phyloP scores from a whole-genome alignment of 352 stramenopile genomes.

The Phytopythium ostracodes region DNA sequence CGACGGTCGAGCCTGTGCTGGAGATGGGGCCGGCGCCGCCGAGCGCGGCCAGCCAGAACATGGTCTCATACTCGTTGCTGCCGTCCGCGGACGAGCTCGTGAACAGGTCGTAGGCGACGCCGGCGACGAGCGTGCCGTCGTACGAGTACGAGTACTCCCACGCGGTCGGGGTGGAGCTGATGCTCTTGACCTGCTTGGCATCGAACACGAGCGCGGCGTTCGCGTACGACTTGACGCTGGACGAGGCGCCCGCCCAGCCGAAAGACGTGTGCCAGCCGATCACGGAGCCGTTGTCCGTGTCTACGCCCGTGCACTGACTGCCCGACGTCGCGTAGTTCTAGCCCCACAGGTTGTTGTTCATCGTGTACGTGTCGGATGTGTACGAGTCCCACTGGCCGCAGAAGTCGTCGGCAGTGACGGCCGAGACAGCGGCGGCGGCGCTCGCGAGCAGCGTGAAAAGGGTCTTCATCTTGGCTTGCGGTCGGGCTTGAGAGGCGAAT shows the following conservation, averaged over 20 bases:
- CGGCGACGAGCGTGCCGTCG: conserved; percentile 16
- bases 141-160: conserved; percentile 30
- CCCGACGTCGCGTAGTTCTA: conserved; percentile 19
- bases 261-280: conserved; percentile 18
- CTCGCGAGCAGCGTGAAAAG: neutral
- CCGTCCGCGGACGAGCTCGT: conserved; percentile 21
- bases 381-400: conserved; percentile 32
- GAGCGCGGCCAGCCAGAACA: conserved; percentile 33
- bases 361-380: conserved; percentile 25
- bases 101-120: conserved; percentile 34
- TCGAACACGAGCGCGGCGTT: conserved; percentile 22
- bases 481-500: neutral
- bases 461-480: neutral
- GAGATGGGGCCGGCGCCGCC: conserved; percentile 27
- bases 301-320: conserved; percentile 17
- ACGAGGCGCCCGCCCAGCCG: conserved; percentile 18
- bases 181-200: conserved; percentile 18
- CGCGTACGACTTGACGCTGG: conserved; percentile 23
- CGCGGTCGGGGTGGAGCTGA: conserved; percentile 28
- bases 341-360: conserved; percentile 39
- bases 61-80: conserved; percentile 30
- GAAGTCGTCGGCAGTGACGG: conserved; percentile 9
- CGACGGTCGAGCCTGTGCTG: conserved; percentile 23
- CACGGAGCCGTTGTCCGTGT: conserved; percentile 12
- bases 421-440: neutral